Percentiles rank a stretch among this genome's conserved stretches.
Conservation (phyloP, 768 basidiomycete species). For the Calocera viscosa region DNA sequence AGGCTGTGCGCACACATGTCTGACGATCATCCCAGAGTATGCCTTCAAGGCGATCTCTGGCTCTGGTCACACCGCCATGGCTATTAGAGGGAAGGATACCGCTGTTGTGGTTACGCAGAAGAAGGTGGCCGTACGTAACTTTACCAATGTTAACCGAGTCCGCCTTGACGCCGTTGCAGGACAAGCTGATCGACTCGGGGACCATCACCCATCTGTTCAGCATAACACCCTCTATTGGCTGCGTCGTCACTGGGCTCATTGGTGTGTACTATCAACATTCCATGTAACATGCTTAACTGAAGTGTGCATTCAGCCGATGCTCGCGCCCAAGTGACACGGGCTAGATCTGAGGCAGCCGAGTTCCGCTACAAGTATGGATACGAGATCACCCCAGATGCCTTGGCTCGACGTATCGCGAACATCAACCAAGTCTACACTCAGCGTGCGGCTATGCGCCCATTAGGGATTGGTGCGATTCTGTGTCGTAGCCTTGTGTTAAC, state of each 20-base stretch:
- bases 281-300: constrained; percentile 1
- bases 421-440: constrained; percentile 99
- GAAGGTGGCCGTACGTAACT: constrained; percentile 77
- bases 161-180: constrained; percentile 37
- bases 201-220: constrained; percentile 93
- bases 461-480: constrained; percentile 69
- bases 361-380: constrained; percentile 96
- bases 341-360: constrained; percentile 76
- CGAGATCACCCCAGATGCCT: constrained; percentile 94
- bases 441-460: constrained; percentile 88
- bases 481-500: background rate
- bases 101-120: constrained; percentile 94
- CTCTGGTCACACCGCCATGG: constrained; percentile 85
- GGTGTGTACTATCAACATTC: constrained; percentile 38
- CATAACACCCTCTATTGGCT: constrained; percentile 92
- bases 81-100: constrained; percentile 89
- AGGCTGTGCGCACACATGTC: background rate
- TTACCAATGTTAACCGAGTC: background rate
- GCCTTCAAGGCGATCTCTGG: constrained; percentile 99
- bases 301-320: constrained; percentile 64
- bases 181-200: constrained; percentile 89
- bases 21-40: constrained; percentile 51
- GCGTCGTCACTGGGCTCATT: constrained; percentile 94
- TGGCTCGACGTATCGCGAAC: constrained; percentile 87
- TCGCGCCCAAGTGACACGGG: constrained; percentile 72